phyloP scores from a whole-genome alignment of 352 stramenopile genomes.

The Phytopythium delawarense region DNA sequence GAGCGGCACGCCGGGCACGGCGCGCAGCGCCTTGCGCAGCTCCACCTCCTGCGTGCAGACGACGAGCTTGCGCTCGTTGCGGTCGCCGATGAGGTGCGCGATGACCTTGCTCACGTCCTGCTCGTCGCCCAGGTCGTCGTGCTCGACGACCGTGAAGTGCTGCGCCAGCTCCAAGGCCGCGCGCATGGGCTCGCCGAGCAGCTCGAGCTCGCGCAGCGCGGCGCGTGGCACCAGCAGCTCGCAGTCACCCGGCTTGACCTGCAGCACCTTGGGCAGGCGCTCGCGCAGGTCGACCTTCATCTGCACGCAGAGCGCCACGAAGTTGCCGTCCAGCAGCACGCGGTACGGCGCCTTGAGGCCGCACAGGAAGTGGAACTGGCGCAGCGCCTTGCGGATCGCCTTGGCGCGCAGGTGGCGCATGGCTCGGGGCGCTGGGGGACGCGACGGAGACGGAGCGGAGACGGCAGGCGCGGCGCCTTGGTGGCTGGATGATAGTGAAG shows the following conservation, averaged over 20 bases:
- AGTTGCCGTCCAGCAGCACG: slow-evolving; percentile 83
- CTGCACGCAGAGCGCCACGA: slow-evolving; percentile 83
- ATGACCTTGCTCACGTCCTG: slow-evolving; percentile 56
- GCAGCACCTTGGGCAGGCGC: slow-evolving; percentile 77
- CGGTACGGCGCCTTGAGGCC: slow-evolving; percentile 83
- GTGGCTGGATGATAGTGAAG: neutral
- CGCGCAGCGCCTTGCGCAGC: slow-evolving; percentile 65
- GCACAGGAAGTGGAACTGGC: slow-evolving; percentile 87
- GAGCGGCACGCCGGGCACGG: slow-evolving; percentile 71
- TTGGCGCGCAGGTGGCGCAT: slow-evolving; percentile 85
- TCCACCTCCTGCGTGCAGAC: slow-evolving; percentile 85
- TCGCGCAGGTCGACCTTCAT: slow-evolving; percentile 83
- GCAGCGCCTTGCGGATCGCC: slow-evolving; percentile 83
- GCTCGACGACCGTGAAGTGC: slow-evolving; percentile 61
- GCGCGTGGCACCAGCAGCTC: slow-evolving; percentile 71
- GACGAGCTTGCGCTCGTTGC: slow-evolving; percentile 78
- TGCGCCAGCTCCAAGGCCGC: slow-evolving; percentile 62
- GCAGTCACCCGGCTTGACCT: slow-evolving; percentile 70
- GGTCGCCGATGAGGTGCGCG: slow-evolving; percentile 52
- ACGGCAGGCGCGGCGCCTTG: too few relatives aligned
- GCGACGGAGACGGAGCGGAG: neutral
- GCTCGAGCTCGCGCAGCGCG: slow-evolving; percentile 66
- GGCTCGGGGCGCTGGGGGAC: slow-evolving; percentile 9
- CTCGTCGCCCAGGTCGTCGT: slow-evolving; percentile 21
- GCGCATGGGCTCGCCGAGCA: slow-evolving; percentile 58